Evolutionary conservation across 2,329 filamentous ascomycete species (phyloP).

Genomic region (Penicillium italicum): DNA sequence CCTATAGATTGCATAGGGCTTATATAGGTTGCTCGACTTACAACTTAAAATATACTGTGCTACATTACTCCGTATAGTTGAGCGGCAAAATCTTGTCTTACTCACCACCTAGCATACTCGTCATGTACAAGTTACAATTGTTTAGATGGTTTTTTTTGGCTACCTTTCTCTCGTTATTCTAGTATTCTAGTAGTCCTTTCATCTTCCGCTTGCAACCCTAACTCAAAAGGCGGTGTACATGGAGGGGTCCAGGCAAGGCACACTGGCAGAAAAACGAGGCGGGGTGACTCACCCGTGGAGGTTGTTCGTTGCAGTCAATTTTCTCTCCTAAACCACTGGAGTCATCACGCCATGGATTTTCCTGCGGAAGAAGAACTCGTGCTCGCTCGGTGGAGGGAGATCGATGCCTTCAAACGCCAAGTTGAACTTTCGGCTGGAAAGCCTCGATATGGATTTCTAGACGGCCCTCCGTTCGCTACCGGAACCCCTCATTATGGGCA

Average conservation of each 20-base stretch:
- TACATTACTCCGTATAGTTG: too few species aligned
- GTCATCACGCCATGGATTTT: slow-evolving; percentile 80
- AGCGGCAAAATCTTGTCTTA: too few species aligned
- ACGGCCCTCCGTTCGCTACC: slow-evolving; percentile 77
- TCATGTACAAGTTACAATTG: background rate
- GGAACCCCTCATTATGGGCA: slow-evolving; percentile 69
- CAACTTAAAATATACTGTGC: too few species aligned
- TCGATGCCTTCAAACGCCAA: slow-evolving; percentile 85
- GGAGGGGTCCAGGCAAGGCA: slow-evolving; percentile 13
- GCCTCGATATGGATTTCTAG: slow-evolving; percentile 90
- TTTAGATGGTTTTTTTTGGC: background rate
- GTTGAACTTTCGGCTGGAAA: slow-evolving; percentile 80
- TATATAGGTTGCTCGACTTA: background rate
- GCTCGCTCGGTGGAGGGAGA: slow-evolving; percentile 83
- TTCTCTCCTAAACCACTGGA: slow-evolving; percentile 26
- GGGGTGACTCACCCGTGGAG: slow-evolving; percentile 24
- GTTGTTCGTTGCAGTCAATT: slow-evolving; percentile 24
- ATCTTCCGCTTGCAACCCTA: background rate
- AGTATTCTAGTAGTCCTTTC: background rate
- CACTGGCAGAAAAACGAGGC: slow-evolving; percentile 22
- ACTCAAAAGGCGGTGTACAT: slow-evolving; percentile 14
- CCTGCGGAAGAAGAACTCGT: slow-evolving; percentile 84
- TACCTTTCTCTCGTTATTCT: background rate
- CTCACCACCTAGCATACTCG: too few species aligned
- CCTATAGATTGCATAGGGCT: background rate